Percentiles rank a stretch among this genome's conserved stretches.
These are phyloP conservation scores for Phylloporus rhodoxanthus DNA, from an alignment of 768 basidiomycete genomes.

Conservation along the genomic window DNA sequence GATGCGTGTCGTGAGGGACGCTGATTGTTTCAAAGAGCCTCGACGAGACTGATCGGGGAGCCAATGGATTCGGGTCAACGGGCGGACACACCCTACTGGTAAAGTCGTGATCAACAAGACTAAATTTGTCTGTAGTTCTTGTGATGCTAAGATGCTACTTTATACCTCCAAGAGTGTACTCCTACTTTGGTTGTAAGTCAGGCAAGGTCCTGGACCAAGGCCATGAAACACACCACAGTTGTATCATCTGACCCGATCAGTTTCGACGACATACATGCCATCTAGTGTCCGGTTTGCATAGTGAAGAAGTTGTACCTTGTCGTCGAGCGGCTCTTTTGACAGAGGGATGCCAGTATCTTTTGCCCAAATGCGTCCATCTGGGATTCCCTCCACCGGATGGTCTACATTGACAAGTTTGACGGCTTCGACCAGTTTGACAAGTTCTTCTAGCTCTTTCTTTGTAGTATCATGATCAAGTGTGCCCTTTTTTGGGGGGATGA, in stretches of 20 bases:
- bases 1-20: background rate
- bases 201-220: background rate
- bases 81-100: slow-evolving; percentile 67
- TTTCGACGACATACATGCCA: slow-evolving; percentile 61
- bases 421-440: slow-evolving; percentile 75
- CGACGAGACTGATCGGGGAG: slow-evolving; percentile 78
- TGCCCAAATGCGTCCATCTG: slow-evolving; percentile 41
- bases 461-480: slow-evolving; percentile 47
- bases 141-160: background rate
- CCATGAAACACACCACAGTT: slow-evolving; percentile 2
- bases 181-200: background rate
- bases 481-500: slow-evolving; percentile 57
- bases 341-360: slow-evolving; percentile 34
- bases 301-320: slow-evolving; percentile 39
- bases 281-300: slow-evolving; percentile 43
- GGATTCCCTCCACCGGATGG: slow-evolving; percentile 26
- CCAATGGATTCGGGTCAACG: slow-evolving; percentile 90
- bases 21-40: slow-evolving; percentile 51
- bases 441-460: slow-evolving; percentile 59
- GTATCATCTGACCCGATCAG: slow-evolving; percentile 25
- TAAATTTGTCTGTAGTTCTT: slow-evolving; percentile 1
- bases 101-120: slow-evolving; percentile 3
- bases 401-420: slow-evolving; percentile 55
- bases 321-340: slow-evolving; percentile 15
- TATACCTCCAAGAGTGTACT: background rate